A percentile compares a stretch with the other conserved stretches of the same genome.
phyloP scores from a whole-genome alignment of 163 green algal species.

The Coccomyxa subellipsoidea region DNA sequence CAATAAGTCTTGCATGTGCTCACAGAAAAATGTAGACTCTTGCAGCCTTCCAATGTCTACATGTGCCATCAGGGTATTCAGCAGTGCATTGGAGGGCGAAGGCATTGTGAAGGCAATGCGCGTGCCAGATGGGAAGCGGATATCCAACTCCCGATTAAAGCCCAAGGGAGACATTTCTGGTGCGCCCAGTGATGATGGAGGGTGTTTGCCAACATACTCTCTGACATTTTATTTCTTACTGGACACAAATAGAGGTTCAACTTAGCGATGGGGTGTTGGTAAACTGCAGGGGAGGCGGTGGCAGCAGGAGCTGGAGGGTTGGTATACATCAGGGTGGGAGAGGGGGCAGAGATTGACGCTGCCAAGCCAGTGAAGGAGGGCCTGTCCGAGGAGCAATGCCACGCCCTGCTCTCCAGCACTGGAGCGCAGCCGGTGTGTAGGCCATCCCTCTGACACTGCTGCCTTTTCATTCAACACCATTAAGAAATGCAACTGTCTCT shows the following conservation, averaged over 20 bases:
- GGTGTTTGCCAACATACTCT: no score
- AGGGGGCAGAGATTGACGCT: conserved; percentile 58
- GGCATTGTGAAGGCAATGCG: conserved; percentile 85
- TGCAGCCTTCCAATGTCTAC: no score
- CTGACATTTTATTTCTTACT: no score
- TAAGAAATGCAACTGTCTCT: neutral
- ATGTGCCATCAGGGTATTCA: conserved; percentile 71
- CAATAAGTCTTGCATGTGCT: neutral
- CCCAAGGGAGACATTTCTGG: conserved; percentile 89
- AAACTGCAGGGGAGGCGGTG: conserved; percentile 52
- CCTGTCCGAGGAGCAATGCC: conserved; percentile 50
- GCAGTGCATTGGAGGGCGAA: conserved; percentile 56
- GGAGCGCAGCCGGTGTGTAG: conserved; percentile 14
- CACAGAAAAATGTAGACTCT: neutral
- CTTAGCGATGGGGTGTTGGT: no score
- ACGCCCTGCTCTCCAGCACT: conserved; percentile 31
- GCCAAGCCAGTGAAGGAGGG: conserved; percentile 78
- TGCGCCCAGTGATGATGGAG: no score
- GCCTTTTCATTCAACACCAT: neutral
- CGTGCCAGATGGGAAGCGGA: conserved; percentile 70
- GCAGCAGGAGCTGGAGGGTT: conserved; percentile 73
- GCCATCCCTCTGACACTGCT: conserved; percentile 1
- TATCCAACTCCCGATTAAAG: conserved; percentile 93
- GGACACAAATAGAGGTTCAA: no score
- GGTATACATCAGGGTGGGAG: conserved; percentile 74